A percentile compares a stretch with the other conserved stretches of the same genome.
Evolutionary conservation across 805 yeast species (phyloP).

Genomic region (Metschnikowia picachoensis): DNA sequence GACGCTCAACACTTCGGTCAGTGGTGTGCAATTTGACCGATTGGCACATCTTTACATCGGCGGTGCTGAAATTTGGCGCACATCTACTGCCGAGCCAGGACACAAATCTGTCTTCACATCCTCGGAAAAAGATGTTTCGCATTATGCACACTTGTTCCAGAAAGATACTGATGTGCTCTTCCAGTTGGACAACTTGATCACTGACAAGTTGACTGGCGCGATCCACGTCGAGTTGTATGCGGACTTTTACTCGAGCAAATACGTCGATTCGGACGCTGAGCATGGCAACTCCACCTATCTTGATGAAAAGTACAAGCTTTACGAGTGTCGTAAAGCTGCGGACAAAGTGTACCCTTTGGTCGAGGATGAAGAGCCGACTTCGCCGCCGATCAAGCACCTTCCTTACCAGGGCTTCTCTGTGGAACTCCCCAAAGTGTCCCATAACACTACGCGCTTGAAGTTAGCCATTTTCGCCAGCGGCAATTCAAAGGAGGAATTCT

Average conservation of each 20-base stretch:
- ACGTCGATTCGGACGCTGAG: background rate
- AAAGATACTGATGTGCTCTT: conserved; percentile 42
- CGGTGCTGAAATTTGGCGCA: conserved; percentile 71
- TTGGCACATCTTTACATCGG: conserved; percentile 59
- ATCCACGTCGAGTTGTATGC: conserved; percentile 53
- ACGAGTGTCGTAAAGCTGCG: conserved; percentile 35
- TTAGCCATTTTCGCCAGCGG: conserved; percentile 67
- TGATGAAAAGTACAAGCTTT: conserved; percentile 19
- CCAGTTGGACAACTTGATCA: conserved; percentile 60
- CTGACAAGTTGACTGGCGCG: conserved; percentile 53
- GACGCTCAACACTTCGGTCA: conserved; percentile 51
- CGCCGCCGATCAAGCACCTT: conserved; percentile 45
- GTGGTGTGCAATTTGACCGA: conserved; percentile 58
- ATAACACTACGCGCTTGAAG: conserved; percentile 57
- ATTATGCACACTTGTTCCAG: conserved; percentile 48
- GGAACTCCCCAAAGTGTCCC: conserved; percentile 43
- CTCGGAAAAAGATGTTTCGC: conserved; percentile 61
- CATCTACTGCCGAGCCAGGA: conserved; percentile 65
- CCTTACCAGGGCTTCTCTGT: conserved; percentile 39
- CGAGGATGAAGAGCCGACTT: conserved; percentile 11
- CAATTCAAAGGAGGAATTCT: conserved; percentile 77
- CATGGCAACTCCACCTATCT: conserved; percentile 1
- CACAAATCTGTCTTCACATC: conserved; percentile 42
- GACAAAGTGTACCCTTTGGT: conserved; percentile 38
- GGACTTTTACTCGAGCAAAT: conserved; percentile 38